A percentile compares a stretch with the other conserved stretches of the same genome.
phyloP scores from a whole-genome alignment of 257 asterid genomes.

The Solanum chiquidenum region DNA sequence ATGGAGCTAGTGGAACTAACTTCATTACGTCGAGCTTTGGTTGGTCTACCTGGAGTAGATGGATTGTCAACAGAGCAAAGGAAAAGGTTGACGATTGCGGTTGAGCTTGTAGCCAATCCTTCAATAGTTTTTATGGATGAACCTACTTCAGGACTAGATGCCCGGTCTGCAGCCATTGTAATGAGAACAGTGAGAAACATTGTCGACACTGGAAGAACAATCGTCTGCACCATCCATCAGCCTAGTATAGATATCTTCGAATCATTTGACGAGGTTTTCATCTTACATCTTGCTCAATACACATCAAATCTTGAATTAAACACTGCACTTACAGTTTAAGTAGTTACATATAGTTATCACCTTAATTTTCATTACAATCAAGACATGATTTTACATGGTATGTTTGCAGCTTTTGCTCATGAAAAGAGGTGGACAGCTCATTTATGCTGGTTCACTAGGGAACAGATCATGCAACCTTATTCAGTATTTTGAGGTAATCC shows the following conservation, averaged over 20 bases:
- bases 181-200: slow-evolving; percentile 93
- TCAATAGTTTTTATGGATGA: slow-evolving; percentile 91
- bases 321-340: background rate
- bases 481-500: slow-evolving; percentile 68
- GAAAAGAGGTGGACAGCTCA: slow-evolving; percentile 86
- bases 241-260: slow-evolving; percentile 86
- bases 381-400: background rate
- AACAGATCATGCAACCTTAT: slow-evolving; percentile 51
- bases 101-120: slow-evolving; percentile 88
- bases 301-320: background rate
- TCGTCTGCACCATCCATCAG: slow-evolving; percentile 90
- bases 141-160: slow-evolving; percentile 89
- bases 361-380: background rate
- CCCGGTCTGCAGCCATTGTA: slow-evolving; percentile 87
- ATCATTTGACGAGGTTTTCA: slow-evolving; percentile 71
- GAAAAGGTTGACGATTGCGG: slow-evolving; percentile 72
- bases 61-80: slow-evolving; percentile 85
- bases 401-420: slow-evolving; percentile 58
- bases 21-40: slow-evolving; percentile 48
- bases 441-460: slow-evolving; percentile 91
- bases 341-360: background rate
- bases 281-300: background rate
- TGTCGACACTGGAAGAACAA: slow-evolving; percentile 79
- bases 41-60: slow-evolving; percentile 76
- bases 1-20: slow-evolving; percentile 77